A percentile compares a stretch with the other conserved stretches of the same genome.
Conservation (phyloP, 139 green algal species). For the Chlorokybus atmophyticus region DNA sequence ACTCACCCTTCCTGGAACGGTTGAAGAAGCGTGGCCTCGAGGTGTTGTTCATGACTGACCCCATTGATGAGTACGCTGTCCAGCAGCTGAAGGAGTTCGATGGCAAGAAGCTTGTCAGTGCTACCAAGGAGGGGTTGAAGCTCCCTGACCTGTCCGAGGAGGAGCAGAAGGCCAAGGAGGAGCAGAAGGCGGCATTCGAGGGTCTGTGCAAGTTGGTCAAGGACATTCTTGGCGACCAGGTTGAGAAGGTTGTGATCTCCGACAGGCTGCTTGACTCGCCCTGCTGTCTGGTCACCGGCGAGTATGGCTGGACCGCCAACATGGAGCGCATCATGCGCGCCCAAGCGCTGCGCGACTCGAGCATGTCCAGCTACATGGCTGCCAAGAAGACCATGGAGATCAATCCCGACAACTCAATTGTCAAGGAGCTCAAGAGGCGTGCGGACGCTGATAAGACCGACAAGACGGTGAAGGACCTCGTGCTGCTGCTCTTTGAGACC, state of each 20-base stretch:
- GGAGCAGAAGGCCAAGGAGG: constrained; percentile 84
- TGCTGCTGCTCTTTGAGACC: constrained; percentile 97
- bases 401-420: constrained; percentile 96
- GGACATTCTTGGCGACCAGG: constrained; percentile 96
- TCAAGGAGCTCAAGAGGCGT: constrained; percentile 78
- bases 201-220: constrained; percentile 86
- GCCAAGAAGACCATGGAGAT: constrained; percentile 99
- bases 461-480: constrained; percentile 99
- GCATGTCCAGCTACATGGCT: constrained; percentile 94
- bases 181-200: constrained; percentile 75
- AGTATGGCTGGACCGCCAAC: constrained; percentile 97
- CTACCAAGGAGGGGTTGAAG: constrained; percentile 83
- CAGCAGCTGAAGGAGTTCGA: constrained; percentile 99
- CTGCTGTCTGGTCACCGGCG: constrained; percentile 97
- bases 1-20: constrained; percentile 96
- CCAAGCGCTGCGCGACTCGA: constrained; percentile 88
- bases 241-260: constrained; percentile 84
- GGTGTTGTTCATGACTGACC: constrained; percentile 99
- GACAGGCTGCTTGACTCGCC: constrained; percentile 97
- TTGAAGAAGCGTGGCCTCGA: constrained; percentile 91
- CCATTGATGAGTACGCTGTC: constrained; percentile 99
- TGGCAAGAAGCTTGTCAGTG: constrained; percentile 96
- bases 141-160: constrained; percentile 65
- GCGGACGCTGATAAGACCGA: constrained; percentile 88
- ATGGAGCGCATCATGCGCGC: constrained; percentile 99